These are phyloP conservation scores for Plectranthus barbatus DNA, from an alignment of 257 asterid genomes.

Conservation along the genomic window DNA sequence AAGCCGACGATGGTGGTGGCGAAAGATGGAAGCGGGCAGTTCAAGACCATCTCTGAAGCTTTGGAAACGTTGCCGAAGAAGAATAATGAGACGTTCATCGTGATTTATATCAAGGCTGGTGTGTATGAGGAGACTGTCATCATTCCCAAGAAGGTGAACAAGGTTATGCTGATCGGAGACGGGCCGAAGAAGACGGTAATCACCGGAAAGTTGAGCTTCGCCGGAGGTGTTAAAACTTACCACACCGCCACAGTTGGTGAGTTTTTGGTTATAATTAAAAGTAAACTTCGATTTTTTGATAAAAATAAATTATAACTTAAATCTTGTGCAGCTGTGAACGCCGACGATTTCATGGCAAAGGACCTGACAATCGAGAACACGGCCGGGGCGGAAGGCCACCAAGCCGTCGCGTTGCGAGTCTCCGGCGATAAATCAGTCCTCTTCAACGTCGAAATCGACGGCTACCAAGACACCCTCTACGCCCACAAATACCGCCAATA, in stretches of 20 bases:
- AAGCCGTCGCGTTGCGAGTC: conserved; percentile 56
- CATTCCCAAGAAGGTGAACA: conserved; percentile 22
- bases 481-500: conserved; percentile 43
- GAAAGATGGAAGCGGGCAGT: conserved; percentile 51
- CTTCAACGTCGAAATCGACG: conserved; percentile 38
- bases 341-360: conserved; percentile 24
- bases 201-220: conserved; percentile 32
- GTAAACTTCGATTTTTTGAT: too few species aligned
- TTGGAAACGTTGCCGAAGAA: conserved; percentile 23
- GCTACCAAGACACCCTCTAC: conserved; percentile 56
- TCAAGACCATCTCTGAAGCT: conserved; percentile 44
- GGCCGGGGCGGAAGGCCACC: conserved; percentile 40
- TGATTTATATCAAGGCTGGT: conserved; percentile 50
- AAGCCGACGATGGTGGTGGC: conserved; percentile 39
- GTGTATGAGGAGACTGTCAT: conserved; percentile 32
- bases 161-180: conserved; percentile 44
- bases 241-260: conserved; percentile 44
- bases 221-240: conserved; percentile 34
- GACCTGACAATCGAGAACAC: conserved; percentile 52
- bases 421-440: conserved; percentile 34
- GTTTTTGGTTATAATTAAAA: not conserved
- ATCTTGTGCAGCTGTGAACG: conserved; percentile 33
- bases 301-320: too few species aligned
- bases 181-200: conserved; percentile 50
- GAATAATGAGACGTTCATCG: conserved; percentile 1